phyloP scores from a whole-genome alignment of 345 rosid genomes.

The Passiflora organensis region DNA sequence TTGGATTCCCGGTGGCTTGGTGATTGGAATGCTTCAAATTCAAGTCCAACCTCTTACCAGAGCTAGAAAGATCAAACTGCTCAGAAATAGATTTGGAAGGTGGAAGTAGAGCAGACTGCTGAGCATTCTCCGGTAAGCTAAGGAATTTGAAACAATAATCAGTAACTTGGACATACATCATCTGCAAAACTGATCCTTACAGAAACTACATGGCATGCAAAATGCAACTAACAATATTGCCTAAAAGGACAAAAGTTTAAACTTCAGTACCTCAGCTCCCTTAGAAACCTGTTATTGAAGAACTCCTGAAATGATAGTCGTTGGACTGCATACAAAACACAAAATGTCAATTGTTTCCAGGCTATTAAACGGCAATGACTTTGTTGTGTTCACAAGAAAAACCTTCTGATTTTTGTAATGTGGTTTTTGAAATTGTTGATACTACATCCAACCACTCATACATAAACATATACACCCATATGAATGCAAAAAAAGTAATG shows the following conservation, averaged over 20 bases:
- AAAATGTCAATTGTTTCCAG: background rate
- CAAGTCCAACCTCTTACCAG: conserved; percentile 31
- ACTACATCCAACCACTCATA: background rate
- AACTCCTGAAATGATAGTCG: conserved; percentile 66
- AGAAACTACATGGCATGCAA: background rate
- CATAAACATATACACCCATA: background rate
- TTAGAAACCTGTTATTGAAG: conserved; percentile 63
- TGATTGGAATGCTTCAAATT: conserved; percentile 10
- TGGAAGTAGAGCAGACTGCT: conserved; percentile 15
- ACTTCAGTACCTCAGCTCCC: conserved; percentile 45
- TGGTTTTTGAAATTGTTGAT: background rate
- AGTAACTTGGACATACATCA: conserved; percentile 8
- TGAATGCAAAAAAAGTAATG: background rate
- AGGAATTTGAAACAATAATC: conserved; percentile 22
- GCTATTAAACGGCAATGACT: background rate
- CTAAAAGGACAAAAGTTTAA: background rate
- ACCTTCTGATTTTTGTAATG: background rate
- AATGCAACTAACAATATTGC: conserved; percentile 2
- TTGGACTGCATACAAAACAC: conserved; percentile 45
- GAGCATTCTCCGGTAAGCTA: conserved; percentile 37
- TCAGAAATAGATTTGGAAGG: conserved; percentile 19
- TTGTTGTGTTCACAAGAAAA: background rate
- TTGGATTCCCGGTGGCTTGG: conserved; percentile 15
- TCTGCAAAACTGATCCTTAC: conserved; percentile 1
- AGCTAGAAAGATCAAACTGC: conserved; percentile 29